Base-by-base conservation (phyloP, 805 yeast species). In the Ogataea kodamae region DNA sequence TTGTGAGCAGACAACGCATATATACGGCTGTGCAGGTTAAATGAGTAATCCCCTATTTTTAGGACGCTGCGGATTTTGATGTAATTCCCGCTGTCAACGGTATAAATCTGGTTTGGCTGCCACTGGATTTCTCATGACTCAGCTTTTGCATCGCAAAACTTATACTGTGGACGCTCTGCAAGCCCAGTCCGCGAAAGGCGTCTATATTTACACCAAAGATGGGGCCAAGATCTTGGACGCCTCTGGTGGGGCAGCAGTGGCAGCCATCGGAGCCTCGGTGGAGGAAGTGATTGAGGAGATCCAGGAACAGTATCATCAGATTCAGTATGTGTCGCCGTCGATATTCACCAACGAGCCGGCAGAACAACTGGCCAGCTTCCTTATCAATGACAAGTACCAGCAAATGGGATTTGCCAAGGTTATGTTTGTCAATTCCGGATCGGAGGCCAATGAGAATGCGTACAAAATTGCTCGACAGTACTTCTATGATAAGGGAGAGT, bases 371-470 rank as follows among this genome's bases (percentile, higher is more conserved):
- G 30, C 37, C 5, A 25, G 26, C 8, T 13, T 16, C 10, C 11
- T 33, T 10, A 11, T 33, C 5, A 6, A 9, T 16, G 21, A 6
- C 6, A 24, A 25, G 18, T 26, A 33, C 26, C 22, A 30, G 9
- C 13, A 11, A n/a, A 30, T 30, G 28, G 35, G 30, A 5, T 32
- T 11, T 17, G 6, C 37, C 6, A 26, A 25, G 18, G 37, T 20
- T 12, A 25, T 33, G 30, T 33, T 33, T 33, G 29, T 26, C 11
- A 26, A 26, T n/a, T 74, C 84, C 2, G 94, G 94, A 36, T 70
- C 88, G 13, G 90, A 81, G 57, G 84, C 89, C 25, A 82, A 81
- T 49, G 90, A 81, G 55, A 86, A 86, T 20, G 88, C 88, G 2
- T 54, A 81, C 45, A 81, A 82, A 53, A 78, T 82, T 49, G 81